These are phyloP conservation scores for Amylostereum chailletii DNA, from an alignment of 1,284 basidiomycete species.

Conservation along the genomic window DNA sequence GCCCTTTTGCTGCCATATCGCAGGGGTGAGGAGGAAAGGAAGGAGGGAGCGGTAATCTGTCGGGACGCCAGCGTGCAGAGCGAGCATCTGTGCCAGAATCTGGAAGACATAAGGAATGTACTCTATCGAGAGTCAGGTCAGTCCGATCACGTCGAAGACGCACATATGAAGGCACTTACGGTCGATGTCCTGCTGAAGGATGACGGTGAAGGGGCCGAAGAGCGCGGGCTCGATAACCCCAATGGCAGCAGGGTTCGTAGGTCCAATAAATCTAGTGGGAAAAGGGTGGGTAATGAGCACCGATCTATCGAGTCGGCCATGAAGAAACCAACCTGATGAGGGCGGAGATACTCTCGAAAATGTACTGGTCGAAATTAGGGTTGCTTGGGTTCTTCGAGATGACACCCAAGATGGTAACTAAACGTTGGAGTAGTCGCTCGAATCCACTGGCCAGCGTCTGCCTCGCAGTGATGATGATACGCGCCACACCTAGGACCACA, in stretches of 20 bases:
- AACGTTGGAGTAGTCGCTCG: slow-evolving; percentile 60
- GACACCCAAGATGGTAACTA: slow-evolving; percentile 77
- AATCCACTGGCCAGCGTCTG: slow-evolving; percentile 68
- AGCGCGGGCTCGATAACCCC: slow-evolving; percentile 72
- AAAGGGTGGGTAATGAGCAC: slow-evolving; percentile 3
- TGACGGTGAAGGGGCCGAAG: slow-evolving; percentile 85
- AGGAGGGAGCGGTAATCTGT: slow-evolving; percentile 74
- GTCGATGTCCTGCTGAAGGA: slow-evolving; percentile 88
- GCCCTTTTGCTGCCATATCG: slow-evolving; percentile 92
- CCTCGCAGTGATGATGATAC: slow-evolving; percentile 85
- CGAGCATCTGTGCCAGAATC: slow-evolving; percentile 92
- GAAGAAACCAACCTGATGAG: slow-evolving; percentile 60
- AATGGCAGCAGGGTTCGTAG: slow-evolving; percentile 60
- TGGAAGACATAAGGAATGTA: slow-evolving; percentile 98
- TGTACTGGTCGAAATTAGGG: slow-evolving; percentile 95
- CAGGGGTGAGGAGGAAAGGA: slow-evolving; percentile 79
- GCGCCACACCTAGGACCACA: slow-evolving; percentile 68
- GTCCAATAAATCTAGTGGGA: slow-evolving; percentile 64
- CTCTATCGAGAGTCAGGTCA: slow-evolving; percentile 40
- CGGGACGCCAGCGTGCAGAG: slow-evolving; percentile 72
- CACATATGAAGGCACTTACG: slow-evolving; percentile 41
- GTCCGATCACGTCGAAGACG: background rate
- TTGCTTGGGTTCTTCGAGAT: slow-evolving; percentile 97
- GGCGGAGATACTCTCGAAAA: slow-evolving; percentile 92
- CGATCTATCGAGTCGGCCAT: background rate